phyloP scores from a whole-genome alignment of 2,329 filamentous ascomycete species.

The Scedosporium dehoogii region DNA sequence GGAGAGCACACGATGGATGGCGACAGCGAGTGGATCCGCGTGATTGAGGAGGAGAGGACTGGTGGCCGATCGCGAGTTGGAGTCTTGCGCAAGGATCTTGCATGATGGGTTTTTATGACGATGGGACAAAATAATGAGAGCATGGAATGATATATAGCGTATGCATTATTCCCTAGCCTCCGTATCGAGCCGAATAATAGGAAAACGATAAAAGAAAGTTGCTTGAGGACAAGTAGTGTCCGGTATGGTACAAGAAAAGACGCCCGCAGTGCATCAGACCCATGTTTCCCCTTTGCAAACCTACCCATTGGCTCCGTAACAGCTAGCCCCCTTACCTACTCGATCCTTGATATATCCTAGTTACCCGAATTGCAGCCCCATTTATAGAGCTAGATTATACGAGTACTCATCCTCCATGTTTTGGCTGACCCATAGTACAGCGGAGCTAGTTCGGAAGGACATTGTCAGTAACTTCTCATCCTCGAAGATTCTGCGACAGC shows the following conservation, averaged over 20 bases:
- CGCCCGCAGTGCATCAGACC: not conserved
- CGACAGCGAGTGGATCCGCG: not conserved
- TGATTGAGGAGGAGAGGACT: not conserved
- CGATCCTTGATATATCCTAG: not conserved
- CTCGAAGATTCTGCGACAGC: not conserved
- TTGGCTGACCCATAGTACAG: constrained; percentile 59
- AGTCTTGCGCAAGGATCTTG: not conserved
- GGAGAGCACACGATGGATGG: not conserved
- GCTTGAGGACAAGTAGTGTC: not conserved
- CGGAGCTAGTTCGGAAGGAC: constrained; percentile 32
- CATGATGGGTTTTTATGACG: not conserved
- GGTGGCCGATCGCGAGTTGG: not conserved
- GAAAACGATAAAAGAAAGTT: constrained; percentile 2
- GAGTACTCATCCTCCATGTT: constrained; percentile 66
- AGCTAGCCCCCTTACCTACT: not conserved
- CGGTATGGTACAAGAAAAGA: not conserved
- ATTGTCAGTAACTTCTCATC: constrained; percentile 7
- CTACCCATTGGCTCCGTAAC: not conserved
- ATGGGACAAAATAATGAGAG: not conserved
- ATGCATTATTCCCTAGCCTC: not conserved
- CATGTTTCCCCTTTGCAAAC: not conserved
- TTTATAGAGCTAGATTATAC: constrained; percentile 53
- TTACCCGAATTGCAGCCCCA: not conserved
- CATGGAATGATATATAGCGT: not conserved
- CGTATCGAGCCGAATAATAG: not conserved